Conservation (phyloP, 345 rosid species). For the Aethionema arabicum region DNA sequence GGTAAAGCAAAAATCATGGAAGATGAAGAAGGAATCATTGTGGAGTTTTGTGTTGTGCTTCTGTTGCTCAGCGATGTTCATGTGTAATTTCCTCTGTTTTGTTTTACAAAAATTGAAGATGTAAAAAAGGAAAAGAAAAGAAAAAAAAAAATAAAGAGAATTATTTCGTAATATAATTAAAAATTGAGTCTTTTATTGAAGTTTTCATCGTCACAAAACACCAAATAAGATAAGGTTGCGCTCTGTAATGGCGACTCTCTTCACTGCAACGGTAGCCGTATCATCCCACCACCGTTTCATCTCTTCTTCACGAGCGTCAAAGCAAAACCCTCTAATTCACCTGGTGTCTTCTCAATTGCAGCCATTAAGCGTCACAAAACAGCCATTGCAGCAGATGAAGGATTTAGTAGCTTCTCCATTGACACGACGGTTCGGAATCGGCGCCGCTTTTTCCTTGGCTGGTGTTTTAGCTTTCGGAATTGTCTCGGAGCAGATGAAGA, state of each 20-base stretch:
- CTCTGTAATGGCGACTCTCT: constrained; percentile 34
- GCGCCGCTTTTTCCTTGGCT: constrained; percentile 79
- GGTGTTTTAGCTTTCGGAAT: constrained; percentile 63
- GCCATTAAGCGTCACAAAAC: constrained; percentile 7
- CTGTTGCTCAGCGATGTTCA: constrained; percentile 23
- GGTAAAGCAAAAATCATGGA: constrained; percentile 1
- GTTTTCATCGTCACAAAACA: constrained; percentile 13
- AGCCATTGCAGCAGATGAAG: constrained; percentile 31
- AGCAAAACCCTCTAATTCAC: constrained; percentile 26
- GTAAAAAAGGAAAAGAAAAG: constrained; percentile 6
- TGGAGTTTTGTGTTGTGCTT: constrained; percentile 4
- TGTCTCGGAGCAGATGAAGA: constrained; percentile 74
- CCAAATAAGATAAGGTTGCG: constrained; percentile 32
- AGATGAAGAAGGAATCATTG: constrained; percentile 4
- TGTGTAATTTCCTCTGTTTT: constrained; percentile 24
- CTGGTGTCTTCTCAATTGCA: constrained; percentile 3
- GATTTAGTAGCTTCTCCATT: constrained; percentile 80
- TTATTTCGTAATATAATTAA: neutral
- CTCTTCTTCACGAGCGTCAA: constrained; percentile 40
- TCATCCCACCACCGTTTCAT: constrained; percentile 38
- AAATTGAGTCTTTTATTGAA: neutral
- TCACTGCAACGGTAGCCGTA: constrained; percentile 23
- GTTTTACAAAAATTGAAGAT: constrained; percentile 29
- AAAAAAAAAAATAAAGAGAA: neutral
- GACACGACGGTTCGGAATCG: constrained; percentile 81